phyloP scores from a whole-genome alignment of 192 early-diverging fungal species.

The Podila horticola region DNA sequence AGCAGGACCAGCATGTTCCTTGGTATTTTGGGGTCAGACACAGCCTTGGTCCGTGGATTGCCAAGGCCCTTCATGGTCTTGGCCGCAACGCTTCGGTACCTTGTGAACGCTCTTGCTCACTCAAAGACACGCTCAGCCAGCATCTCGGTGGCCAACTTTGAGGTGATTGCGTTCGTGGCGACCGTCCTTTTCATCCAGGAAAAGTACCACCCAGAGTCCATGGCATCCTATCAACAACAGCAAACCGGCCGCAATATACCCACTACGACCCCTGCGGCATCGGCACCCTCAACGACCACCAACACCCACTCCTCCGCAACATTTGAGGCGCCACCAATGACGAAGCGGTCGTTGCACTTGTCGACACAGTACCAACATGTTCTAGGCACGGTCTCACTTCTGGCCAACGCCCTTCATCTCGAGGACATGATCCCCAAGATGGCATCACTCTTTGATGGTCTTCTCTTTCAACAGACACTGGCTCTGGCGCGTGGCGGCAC shows the following conservation, averaged over 20 bases:
- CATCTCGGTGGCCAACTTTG: conserved; percentile 50
- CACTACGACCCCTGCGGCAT: conserved; percentile 5
- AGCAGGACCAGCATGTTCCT: conserved; percentile 45
- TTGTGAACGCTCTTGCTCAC: conserved; percentile 47
- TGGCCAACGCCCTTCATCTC: conserved; percentile 51
- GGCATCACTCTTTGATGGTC: conserved; percentile 40
- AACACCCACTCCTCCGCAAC: background rate
- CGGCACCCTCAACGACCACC: conserved; percentile 1
- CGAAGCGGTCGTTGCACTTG: conserved; percentile 53
- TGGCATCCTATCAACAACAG: background rate
- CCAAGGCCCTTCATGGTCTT: conserved; percentile 34
- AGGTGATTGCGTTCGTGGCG: conserved; percentile 59
- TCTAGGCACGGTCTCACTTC: conserved; percentile 44
- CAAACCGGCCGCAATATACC: conserved; percentile 16
- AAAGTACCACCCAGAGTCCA: conserved; percentile 29
- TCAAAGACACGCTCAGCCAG: conserved; percentile 43
- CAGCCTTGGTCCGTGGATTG: conserved; percentile 19
- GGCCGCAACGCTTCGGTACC: conserved; percentile 54
- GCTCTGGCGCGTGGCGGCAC: conserved; percentile 48
- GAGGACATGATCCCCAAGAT: conserved; percentile 31
- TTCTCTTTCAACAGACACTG: conserved; percentile 47
- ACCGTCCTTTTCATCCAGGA: conserved; percentile 50
- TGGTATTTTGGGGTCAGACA: conserved; percentile 32
- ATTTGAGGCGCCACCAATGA: conserved; percentile 46
- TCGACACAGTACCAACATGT: conserved; percentile 57